phyloP scores from a whole-genome alignment of 345 rosid species.

The Salix udensis region DNA sequence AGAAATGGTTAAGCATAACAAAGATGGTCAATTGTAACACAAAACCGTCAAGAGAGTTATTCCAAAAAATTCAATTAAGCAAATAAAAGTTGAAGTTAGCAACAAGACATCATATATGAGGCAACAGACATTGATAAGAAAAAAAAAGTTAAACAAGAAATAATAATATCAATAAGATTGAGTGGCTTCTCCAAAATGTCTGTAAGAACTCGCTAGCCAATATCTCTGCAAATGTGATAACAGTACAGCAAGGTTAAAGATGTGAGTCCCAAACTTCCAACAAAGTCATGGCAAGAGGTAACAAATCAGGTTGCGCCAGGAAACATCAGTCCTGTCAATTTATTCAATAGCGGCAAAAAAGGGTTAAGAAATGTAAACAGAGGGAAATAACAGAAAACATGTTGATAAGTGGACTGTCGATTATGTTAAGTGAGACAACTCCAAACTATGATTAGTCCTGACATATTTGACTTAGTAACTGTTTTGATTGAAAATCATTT shows the following conservation, averaged over 20 bases:
- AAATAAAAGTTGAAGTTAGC: constrained; percentile 28
- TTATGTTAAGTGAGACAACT: neutral
- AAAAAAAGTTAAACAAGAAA: constrained; percentile 32
- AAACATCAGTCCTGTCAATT: constrained; percentile 86
- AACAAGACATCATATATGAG: constrained; percentile 30
- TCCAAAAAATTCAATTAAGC: constrained; percentile 24
- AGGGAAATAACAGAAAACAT: constrained; percentile 20
- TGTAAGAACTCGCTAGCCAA: constrained; percentile 32
- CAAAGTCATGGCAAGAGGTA: constrained; percentile 88
- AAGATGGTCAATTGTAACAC: constrained; percentile 16
- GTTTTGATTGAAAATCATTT: neutral
- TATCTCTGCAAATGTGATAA: constrained; percentile 97
- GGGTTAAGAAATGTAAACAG: constrained; percentile 39
- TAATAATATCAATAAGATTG: constrained; percentile 31
- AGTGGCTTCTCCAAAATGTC: constrained; percentile 25
- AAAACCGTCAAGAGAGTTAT: constrained; percentile 23
- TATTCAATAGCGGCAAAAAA: constrained; percentile 27
- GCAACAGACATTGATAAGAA: constrained; percentile 34
- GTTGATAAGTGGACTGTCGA: constrained; percentile 4
- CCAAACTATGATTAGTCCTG: too few relatives aligned
- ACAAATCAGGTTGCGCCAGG: constrained; percentile 98
- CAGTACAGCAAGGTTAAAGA: constrained; percentile 97
- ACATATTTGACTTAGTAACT: too few relatives aligned
- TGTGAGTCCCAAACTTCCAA: constrained; percentile 99
- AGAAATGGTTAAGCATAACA: constrained; percentile 8